Evolutionary conservation across 2,329 filamentous ascomycete species (phyloP).

Genomic region (Sphaceloma murrayae): DNA sequence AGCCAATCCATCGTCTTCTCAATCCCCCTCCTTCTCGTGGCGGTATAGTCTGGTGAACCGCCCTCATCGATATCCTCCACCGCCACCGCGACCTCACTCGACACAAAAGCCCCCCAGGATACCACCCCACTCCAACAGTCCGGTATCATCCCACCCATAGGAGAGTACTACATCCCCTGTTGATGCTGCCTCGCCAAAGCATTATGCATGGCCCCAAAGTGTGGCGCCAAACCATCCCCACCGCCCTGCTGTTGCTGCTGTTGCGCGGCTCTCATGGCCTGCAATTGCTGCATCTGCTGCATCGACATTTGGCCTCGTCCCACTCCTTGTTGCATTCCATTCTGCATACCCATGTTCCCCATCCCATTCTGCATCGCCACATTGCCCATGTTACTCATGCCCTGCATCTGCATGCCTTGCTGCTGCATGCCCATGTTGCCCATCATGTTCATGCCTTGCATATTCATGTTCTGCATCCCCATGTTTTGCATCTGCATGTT

Average conservation of each 20-base stretch:
- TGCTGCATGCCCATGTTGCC: constrained; percentile 20
- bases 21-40: no score
- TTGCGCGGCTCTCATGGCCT: constrained; percentile 22
- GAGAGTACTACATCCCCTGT: constrained; percentile 9
- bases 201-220: constrained; percentile 27
- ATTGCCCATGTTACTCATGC: constrained; percentile 17
- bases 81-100: background rate
- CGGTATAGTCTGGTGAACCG: no score
- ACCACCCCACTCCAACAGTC: background rate
- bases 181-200: constrained; percentile 22
- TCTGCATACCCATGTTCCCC: constrained; percentile 19
- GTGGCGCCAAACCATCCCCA: constrained; percentile 21
- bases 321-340: constrained; percentile 21
- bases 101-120: background rate
- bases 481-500: constrained; percentile 17
- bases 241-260: constrained; percentile 19
- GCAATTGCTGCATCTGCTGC: constrained; percentile 20
- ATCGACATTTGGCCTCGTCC: constrained; percentile 14
- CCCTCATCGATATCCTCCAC: no score
- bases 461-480: constrained; percentile 18
- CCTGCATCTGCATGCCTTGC: constrained; percentile 18
- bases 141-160: background rate
- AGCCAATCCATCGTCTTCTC: no score
- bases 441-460: constrained; percentile 15
- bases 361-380: constrained; percentile 20